A percentile compares a stretch with the other conserved stretches of the same genome.
These are phyloP conservation scores for Sugiyamaella smithiae DNA, from an alignment of 805 yeast genomes.

Conservation along the genomic window DNA sequence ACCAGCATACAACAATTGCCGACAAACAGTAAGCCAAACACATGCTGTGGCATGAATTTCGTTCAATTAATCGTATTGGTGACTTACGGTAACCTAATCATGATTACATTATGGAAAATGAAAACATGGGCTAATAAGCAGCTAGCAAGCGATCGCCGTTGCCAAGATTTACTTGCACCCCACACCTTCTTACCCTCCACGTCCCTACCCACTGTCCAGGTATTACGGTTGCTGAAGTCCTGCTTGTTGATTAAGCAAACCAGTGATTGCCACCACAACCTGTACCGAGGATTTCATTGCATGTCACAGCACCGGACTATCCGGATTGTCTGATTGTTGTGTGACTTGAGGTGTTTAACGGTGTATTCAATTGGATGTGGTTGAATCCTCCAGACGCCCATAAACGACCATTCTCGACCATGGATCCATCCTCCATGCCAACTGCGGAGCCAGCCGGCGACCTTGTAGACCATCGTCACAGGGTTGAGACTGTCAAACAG, in stretches of 20 bases:
- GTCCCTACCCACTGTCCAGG: background rate
- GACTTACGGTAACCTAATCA: too few relatives aligned
- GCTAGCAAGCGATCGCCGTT: too few relatives aligned
- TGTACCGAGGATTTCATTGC: too few relatives aligned
- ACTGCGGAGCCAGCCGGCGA: background rate
- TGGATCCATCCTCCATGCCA: background rate
- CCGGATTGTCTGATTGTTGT: background rate
- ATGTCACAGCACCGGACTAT: background rate
- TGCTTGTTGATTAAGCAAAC: too few relatives aligned
- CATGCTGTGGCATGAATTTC: too few relatives aligned
- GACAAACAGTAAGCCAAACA: too few relatives aligned
- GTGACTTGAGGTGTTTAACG: background rate
- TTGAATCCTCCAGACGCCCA: background rate
- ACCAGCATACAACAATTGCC: too few relatives aligned
- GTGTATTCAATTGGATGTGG: background rate
- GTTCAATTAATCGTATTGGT: too few relatives aligned
- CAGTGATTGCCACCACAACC: too few relatives aligned
- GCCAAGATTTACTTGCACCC: background rate
- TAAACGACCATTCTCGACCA: background rate
- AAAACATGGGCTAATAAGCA: too few relatives aligned
- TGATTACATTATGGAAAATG: too few relatives aligned
- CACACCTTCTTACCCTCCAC: slow-evolving; percentile 2
- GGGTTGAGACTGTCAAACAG: background rate
- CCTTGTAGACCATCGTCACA: background rate
- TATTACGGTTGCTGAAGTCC: background rate